A percentile compares a stretch with the other conserved stretches of the same genome.
phyloP scores from a whole-genome alignment of 768 basidiomycete species.

The Amanita phalloides region DNA sequence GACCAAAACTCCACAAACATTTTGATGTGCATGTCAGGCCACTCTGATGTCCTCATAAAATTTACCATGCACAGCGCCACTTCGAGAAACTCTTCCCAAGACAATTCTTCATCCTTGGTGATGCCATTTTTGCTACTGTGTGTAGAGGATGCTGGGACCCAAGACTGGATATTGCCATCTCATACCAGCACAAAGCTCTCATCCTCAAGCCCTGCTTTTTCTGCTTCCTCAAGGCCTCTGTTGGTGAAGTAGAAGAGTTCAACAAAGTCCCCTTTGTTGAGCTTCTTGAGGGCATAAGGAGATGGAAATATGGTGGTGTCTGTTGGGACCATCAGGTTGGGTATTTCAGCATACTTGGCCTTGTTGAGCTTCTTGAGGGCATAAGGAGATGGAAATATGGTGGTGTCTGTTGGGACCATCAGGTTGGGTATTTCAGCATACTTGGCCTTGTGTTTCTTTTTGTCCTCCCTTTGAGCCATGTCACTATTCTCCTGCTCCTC shows the following conservation, averaged over 20 bases:
- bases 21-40: background rate
- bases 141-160: background rate
- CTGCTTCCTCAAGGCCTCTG: background rate
- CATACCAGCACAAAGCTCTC: background rate
- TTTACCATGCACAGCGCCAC: background rate
- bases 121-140: background rate
- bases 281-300: background rate
- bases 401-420: no score
- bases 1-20: background rate
- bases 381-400: no score
- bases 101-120: background rate
- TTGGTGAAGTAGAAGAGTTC: constrained; percentile 1
- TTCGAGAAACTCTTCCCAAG: background rate
- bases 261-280: background rate
- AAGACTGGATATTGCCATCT: background rate
- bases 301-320: background rate
- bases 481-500: background rate
- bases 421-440: no score
- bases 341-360: background rate
- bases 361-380: no score
- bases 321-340: background rate
- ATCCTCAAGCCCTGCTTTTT: background rate
- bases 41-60: background rate
- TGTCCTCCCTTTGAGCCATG: background rate
- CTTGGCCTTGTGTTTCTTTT: background rate